Conservation (phyloP, 2,329 filamentous ascomycete genomes). For the Venturia carpophila region DNA sequence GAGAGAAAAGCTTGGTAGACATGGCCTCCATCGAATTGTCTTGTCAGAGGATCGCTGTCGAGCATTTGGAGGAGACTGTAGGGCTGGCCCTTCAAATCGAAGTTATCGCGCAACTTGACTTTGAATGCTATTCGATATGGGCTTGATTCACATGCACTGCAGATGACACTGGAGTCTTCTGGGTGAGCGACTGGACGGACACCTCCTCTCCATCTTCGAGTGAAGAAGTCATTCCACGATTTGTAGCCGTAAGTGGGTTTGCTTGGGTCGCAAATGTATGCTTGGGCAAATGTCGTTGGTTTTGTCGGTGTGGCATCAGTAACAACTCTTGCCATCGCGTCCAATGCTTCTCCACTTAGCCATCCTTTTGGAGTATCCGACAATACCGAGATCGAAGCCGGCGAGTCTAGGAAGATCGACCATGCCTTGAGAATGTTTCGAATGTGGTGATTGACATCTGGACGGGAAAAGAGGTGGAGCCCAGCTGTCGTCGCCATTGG, state of each 20-base stretch:
- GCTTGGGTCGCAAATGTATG: not conserved
- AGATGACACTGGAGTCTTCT: not conserved
- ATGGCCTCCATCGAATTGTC: not conserved
- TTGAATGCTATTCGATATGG: not conserved
- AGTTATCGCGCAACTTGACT: not conserved
- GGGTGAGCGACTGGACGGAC: not conserved
- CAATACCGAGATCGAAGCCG: not conserved
- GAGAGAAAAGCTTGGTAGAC: constrained; percentile 3
- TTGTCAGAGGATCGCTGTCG: not conserved
- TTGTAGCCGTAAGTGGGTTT: not conserved
- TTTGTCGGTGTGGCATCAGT: not conserved
- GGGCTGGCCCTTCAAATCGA: not conserved
- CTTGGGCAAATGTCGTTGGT: not conserved
- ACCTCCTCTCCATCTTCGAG: not conserved
- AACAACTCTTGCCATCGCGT: not conserved
- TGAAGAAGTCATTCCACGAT: constrained; percentile 1
- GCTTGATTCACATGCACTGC: not conserved
- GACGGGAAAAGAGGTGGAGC: not conserved
- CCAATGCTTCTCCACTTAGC: not conserved
- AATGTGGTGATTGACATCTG: not conserved
- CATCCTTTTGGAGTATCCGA: not conserved
- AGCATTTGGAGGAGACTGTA: not conserved
- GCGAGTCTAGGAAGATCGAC: not conserved
- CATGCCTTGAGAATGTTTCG: not conserved
- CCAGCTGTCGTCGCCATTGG: not conserved